Conservation (phyloP, 768 basidiomycete genomes). For the Mycena rebaudengoi region DNA sequence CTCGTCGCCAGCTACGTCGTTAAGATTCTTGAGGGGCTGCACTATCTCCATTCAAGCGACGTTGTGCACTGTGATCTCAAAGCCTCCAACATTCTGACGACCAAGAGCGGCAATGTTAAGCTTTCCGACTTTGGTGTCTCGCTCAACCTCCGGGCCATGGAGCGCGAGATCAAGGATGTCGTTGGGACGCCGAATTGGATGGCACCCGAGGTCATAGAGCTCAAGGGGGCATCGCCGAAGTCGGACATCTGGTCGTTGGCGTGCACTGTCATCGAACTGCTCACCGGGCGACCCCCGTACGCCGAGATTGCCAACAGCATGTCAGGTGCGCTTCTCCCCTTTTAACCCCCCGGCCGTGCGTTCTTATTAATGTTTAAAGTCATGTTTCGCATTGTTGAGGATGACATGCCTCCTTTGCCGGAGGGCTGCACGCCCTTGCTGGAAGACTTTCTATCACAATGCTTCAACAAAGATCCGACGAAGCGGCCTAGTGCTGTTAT, state of each 20-base stretch:
- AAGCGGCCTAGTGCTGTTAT: slow-evolving; percentile 85
- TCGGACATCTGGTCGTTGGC: slow-evolving; percentile 97
- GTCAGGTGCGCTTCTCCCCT: slow-evolving; percentile 67
- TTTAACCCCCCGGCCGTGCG: slow-evolving; percentile 18
- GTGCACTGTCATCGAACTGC: slow-evolving; percentile 92
- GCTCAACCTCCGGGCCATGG: slow-evolving; percentile 92
- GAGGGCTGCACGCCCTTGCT: slow-evolving; percentile 80
- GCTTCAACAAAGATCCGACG: slow-evolving; percentile 89
- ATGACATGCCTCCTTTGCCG: slow-evolving; percentile 88
- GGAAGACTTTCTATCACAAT: slow-evolving; percentile 81
- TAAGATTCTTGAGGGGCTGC: slow-evolving; percentile 95
- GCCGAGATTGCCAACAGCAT: slow-evolving; percentile 89
- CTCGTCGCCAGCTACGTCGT: slow-evolving; percentile 94
- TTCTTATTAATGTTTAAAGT: no score
- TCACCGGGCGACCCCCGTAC: slow-evolving; percentile 94
- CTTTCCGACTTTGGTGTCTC: slow-evolving; percentile 98
- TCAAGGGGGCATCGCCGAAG: slow-evolving; percentile 92
- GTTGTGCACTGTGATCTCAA: slow-evolving; percentile 99
- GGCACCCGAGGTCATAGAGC: slow-evolving; percentile 97
- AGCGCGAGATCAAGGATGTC: slow-evolving; percentile 83
- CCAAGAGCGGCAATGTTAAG: slow-evolving; percentile 97
- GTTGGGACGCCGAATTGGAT: slow-evolving; percentile 99
- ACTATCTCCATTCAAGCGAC: slow-evolving; percentile 89
- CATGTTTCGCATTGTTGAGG: slow-evolving; percentile 98
- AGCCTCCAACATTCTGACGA: slow-evolving; percentile 98